Conservation (phyloP, 345 rosid species). For the Lepidium didymum region DNA sequence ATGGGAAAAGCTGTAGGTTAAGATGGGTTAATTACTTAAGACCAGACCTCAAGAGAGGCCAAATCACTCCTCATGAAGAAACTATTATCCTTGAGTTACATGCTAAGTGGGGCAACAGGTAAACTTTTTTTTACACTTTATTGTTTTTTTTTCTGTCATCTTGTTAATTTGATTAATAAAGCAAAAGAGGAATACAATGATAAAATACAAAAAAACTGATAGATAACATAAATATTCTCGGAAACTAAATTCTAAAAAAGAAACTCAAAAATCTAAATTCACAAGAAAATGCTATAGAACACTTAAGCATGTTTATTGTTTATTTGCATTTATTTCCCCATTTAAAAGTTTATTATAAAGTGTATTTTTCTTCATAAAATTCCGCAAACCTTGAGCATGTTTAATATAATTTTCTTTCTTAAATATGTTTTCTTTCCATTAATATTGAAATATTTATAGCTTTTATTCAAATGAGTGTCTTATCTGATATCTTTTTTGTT, state of each 20-base stretch:
- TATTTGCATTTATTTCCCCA: background rate
- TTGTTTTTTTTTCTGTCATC: background rate
- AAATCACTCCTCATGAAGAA: conserved; percentile 87
- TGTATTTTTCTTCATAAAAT: background rate
- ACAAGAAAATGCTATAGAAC: too few relatives aligned
- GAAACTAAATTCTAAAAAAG: too few relatives aligned
- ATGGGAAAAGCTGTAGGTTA: conserved; percentile 88
- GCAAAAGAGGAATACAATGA: too few relatives aligned
- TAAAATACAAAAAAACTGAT: too few relatives aligned
- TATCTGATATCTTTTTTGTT: too few relatives aligned
- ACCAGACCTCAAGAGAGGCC: conserved; percentile 94
- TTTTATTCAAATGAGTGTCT: background rate
- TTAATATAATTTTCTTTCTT: background rate
- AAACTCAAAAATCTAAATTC: too few relatives aligned
- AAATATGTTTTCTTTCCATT: background rate
- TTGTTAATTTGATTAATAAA: too few relatives aligned
- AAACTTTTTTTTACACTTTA: background rate
- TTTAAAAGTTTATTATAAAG: background rate
- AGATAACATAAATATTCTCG: too few relatives aligned
- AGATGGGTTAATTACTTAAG: conserved; percentile 95
- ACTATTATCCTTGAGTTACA: conserved; percentile 74
- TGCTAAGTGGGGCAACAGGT: conserved; percentile 96
- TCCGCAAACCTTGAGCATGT: background rate
- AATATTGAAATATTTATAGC: background rate
- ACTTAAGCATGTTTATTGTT: background rate